Evolutionary conservation across 1,284 basidiomycete species (phyloP), one percentile per base, ranked within the genome.

Genomic region (Cutaneotrichosporon dermatis): DNA sequence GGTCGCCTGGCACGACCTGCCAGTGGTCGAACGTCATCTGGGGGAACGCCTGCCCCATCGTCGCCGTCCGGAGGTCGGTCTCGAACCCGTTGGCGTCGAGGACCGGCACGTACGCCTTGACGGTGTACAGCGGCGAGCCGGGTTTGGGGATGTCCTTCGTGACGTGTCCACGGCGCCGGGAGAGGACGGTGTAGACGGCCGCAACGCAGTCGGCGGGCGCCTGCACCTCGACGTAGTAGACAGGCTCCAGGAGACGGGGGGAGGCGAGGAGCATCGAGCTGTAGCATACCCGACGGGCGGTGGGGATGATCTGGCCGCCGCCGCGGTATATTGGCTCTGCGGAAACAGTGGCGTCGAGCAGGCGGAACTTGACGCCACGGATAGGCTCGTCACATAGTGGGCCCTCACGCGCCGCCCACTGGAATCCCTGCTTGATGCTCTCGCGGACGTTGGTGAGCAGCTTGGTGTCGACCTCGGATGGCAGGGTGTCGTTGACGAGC

Each of bases 71-170:
- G 73, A 99, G 79, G 80, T 99, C 96, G 6, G 94, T 97, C 81
- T 99, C 96, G 77, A 99, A 99, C 0, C 96, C 96, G 72, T 97
- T 98, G 40, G 96, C 91, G 73, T 99, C 96, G 65, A 99, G 92
- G 43, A 97, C 96, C 6, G 96, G 96, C 61, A 99, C 93, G 58
- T 95, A 85, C 1, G 96, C 96, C 78, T 97, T 94, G 64, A 99
- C 91, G 0, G 95, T 99, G 80, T 94, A 97, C 59, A 99, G 78
- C 33, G 96, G 95, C 15, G 93, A 96, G 54, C 96, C 96, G 3
- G 94, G 92, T 76, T 99, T 98, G 50, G 96, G 94, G 15, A 91
- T 87, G 74, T 99, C 96, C 74, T 95, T 90, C 1, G 93, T 97
- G 66, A 99, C 96, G 77, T 99, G 96, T 8, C 96, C 96, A 77